Base-by-base conservation (phyloP, 163 green algal genomes). In the Volvox carteri region DNA sequence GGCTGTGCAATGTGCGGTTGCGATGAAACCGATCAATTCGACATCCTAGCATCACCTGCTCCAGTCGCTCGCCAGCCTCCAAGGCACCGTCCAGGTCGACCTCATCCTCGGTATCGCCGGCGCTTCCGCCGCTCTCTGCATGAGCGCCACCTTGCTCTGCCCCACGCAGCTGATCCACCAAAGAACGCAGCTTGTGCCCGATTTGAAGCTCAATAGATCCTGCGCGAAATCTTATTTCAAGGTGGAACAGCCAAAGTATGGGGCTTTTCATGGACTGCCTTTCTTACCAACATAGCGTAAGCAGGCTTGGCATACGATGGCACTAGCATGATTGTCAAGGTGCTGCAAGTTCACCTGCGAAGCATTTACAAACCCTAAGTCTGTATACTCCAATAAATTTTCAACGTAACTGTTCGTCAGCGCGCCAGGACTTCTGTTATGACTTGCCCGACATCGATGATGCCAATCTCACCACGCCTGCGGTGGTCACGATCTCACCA, bases 121-220 rank as follows among this genome's bases (percentile, higher is more conserved):
- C 23, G 11, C 35, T 72, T 0, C 62, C 46, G 21, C 48, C 72
- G 18, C 25, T 28, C 21, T 80, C 30, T 28, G 19, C 41, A 78
- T 28, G 1, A 16, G 39, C 41, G 14, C 16, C 42, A 5, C 39
- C 50, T 8, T 23, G 39, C 25, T 86, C 25, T 18, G 58, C 78
- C 4, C 44, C 65, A n/a, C 41, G 54, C 33, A 81, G 50, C 2
- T 60, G 4, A 19, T 88, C 68, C 25, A 88, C 68, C 50, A 88
- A 54, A 50, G 35, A 62, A 16, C 48, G 48, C 8, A 89, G 54
- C 70, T 89, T 89, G 72, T 89, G 84, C 4, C 84, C 84, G 3
- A 89, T 84, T 78, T 89, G 84, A 4, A 25, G 39, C 41, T 84
- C 84, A 18, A 89, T 58, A 0, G 84, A 65, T 23, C 84, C 84